Conservation (phyloP, 352 stramenopile genomes). For the Pelagophyceae sp. region DNA sequence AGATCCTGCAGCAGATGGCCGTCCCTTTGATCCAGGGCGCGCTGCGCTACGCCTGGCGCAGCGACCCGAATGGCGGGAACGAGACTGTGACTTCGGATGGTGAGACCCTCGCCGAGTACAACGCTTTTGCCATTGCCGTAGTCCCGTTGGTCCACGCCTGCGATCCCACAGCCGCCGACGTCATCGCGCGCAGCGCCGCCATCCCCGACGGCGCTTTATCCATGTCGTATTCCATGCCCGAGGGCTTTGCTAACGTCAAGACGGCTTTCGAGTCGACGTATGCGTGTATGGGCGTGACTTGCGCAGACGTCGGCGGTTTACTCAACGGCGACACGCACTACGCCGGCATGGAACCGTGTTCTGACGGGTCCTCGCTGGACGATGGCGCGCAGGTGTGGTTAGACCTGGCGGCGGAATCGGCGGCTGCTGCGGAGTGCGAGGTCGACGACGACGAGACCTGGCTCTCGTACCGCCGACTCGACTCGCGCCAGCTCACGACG, state of each 20-base stretch:
- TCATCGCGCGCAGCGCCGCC: constrained; percentile 45
- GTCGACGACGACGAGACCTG: constrained; percentile 3
- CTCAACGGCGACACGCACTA: neutral
- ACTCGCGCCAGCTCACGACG: neutral
- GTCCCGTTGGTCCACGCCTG: constrained; percentile 44
- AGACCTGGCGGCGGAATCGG: neutral
- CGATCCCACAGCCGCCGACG: constrained; percentile 34
- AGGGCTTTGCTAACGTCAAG: constrained; percentile 38
- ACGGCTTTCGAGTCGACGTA: constrained; percentile 46
- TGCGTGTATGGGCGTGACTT: constrained; percentile 41
- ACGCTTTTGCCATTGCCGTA: constrained; percentile 43
- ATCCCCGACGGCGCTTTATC: neutral
- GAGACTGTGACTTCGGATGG: constrained; percentile 15
- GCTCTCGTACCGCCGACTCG: neutral
- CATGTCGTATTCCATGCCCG: constrained; percentile 10
- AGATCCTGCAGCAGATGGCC: constrained; percentile 5
- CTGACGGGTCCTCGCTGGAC: neutral
- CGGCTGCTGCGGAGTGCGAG: neutral
- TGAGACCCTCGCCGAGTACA: constrained; percentile 42
- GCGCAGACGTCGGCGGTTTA: constrained; percentile 40
- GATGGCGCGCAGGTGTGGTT: neutral
- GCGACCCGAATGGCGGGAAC: neutral
- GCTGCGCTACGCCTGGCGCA: constrained; percentile 1
- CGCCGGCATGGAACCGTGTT: neutral
- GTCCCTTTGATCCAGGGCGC: constrained; percentile 13